Evolutionary conservation across 2,329 filamentous ascomycete genomes (phyloP), one percentile per base, ranked within the genome.

Genomic region (Colletotrichum sp.): DNA sequence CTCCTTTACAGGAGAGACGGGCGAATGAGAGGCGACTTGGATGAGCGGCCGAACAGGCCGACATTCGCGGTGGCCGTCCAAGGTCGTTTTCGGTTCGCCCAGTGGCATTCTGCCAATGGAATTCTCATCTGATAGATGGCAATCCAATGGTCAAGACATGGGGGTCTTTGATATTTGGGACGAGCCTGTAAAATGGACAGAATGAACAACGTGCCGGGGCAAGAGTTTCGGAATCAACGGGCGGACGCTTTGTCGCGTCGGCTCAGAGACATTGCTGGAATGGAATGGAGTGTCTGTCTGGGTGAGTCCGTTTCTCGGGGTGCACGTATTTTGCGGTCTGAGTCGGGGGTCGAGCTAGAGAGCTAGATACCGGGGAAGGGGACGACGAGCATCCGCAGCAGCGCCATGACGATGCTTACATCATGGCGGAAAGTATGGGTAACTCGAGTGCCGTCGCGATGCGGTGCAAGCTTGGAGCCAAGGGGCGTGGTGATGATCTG

Each of bases 201-300:
- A 24, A 68, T 15, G n/a, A 44, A 30, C 70, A 76, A 76, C 73
- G 73, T 73, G 73, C 57, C 59, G 32, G 24, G 44, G 34, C 6
- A 68, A 68, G 44, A 59, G 49, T 76, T 76, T 74, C 74, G 71
- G 74, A 65, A 74, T 69, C 74, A 74, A 73, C 70, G 64, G 64
- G 30, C 49, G 52, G 59, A 66, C 64, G 60, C 65, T 76, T 52
- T 64, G 74, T 76, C 59, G 59, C 49, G 64, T 52, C 63, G 64
- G 49, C 65, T 34, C 28, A 60, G 44, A 63, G 59, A 72, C 49
- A 65, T 39, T 52, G 49, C 15, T 69, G 44, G 44, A 67, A 62
- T 63, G 39, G 28, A 71, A 6, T 44, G 34, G 34, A 71, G 16
- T 34, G 49, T 70, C 32, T 39, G 49, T 70, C 32, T 70, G 49